Conservation (phyloP, 148 eudicot species). For the Heliosperma pusillum region DNA sequence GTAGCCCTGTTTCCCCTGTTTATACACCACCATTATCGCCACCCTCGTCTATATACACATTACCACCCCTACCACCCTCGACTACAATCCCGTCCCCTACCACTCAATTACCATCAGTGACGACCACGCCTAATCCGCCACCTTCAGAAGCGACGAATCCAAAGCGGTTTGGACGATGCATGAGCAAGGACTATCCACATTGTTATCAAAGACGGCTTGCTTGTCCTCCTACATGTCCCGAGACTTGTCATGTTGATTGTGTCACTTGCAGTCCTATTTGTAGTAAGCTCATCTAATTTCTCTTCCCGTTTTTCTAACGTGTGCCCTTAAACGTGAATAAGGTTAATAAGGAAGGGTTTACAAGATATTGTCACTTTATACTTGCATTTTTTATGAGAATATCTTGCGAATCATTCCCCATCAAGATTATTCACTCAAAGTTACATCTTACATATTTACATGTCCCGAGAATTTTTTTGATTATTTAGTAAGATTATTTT, state of each 20-base stretch:
- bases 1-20: not conserved
- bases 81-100: constrained; percentile 1
- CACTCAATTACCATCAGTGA: not conserved
- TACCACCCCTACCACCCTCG: not conserved
- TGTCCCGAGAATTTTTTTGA: no score
- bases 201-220: constrained; percentile 35
- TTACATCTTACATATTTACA: no score
- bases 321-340: no score
- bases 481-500: no score
- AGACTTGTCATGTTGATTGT: constrained; percentile 48
- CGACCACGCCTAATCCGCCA: constrained; percentile 21
- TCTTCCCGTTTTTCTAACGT: not conserved
- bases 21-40: constrained; percentile 11
- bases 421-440: no score
- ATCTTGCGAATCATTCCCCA: no score
- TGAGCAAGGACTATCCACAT: constrained; percentile 24
- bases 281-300: constrained; percentile 27
- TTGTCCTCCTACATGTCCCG: constrained; percentile 43
- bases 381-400: no score
- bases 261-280: constrained; percentile 53
- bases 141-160: constrained; percentile 12
- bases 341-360: no score
- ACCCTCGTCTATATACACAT: not conserved
- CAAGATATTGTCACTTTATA: no score
- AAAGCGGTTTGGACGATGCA: constrained; percentile 45